A percentile compares a stretch with the other conserved stretches of the same genome.
These are phyloP conservation scores for Naganishia vishniacii DNA, from an alignment of 768 basidiomycete species.

Conservation along the genomic window DNA sequence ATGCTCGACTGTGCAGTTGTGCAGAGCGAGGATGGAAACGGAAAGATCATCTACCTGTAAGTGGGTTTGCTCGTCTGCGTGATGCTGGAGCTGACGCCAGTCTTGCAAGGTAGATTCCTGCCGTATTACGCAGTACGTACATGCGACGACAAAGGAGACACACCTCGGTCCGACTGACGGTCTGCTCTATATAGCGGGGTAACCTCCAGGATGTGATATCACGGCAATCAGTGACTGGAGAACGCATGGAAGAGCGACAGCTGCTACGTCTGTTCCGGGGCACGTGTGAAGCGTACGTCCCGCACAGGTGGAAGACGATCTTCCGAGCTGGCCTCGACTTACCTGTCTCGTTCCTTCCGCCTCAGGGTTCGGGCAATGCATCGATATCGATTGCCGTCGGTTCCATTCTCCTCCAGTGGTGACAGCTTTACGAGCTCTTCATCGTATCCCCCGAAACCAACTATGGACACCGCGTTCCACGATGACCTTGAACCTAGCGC, in stretches of 20 bases:
- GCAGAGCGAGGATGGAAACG: conserved; percentile 76
- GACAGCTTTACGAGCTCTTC: conserved; percentile 19
- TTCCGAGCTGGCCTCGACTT: not conserved
- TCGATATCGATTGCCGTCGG: conserved; percentile 62
- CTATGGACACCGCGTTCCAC: conserved; percentile 8
- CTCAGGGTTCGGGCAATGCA: conserved; percentile 79
- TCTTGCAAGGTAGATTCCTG: conserved; percentile 60
- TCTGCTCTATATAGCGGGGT: too few relatives aligned
- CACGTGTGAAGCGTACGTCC: conserved; percentile 69
- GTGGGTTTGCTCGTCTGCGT: not conserved
- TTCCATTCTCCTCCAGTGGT: conserved; percentile 43
- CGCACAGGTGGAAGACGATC: not conserved
- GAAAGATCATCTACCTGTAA: conserved; percentile 82
- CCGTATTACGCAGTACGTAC: conserved; percentile 73
- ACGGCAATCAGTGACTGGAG: conserved; percentile 70
- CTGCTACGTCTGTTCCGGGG: conserved; percentile 87
- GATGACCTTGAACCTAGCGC: conserved; percentile 25
- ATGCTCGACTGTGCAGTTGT: conserved; percentile 91
- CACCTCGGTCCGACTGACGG: not conserved
- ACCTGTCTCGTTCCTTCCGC: not conserved
- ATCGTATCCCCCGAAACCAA: conserved; percentile 33
- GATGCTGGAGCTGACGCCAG: not conserved
- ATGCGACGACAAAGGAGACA: conserved; percentile 27
- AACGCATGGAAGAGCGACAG: conserved; percentile 77
- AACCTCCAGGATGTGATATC: conserved; percentile 95